These are phyloP conservation scores for Ceratobasidium sp. DNA, from an alignment of 1,284 basidiomycete genomes.

Conservation along the genomic window DNA sequence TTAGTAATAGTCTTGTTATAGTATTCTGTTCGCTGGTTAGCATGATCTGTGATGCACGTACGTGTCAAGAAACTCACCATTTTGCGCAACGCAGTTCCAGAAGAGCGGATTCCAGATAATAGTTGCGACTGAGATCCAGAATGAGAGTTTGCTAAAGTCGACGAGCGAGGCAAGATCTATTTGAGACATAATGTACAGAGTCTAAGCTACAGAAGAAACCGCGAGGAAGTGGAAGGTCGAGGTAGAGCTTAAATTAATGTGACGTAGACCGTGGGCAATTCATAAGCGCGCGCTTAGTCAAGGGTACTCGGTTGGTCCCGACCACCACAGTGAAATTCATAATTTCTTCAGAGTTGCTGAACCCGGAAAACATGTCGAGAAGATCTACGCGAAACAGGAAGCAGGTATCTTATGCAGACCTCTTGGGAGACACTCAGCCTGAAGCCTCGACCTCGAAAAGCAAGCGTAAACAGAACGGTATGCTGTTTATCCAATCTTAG, in stretches of 20 bases:
- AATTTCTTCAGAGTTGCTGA: background rate
- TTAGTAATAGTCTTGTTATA: slow-evolving; percentile 88
- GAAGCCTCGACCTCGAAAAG: slow-evolving; percentile 5
- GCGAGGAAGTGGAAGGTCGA: background rate
- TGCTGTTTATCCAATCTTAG: background rate
- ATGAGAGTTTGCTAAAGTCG: slow-evolving; percentile 73
- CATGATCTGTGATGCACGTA: slow-evolving; percentile 2
- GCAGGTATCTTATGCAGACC: slow-evolving; percentile 21
- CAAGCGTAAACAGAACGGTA: slow-evolving; percentile 35
- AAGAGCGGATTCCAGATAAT: slow-evolving; percentile 92
- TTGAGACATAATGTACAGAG: slow-evolving; percentile 33
- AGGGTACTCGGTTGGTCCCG: background rate
- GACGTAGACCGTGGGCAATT: slow-evolving; percentile 28
- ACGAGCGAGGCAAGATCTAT: slow-evolving; percentile 57
- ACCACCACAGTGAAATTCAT: background rate
- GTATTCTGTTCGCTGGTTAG: slow-evolving; percentile 71
- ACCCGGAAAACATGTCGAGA: slow-evolving; percentile 11
- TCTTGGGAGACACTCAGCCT: background rate
- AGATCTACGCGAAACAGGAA: slow-evolving; percentile 16
- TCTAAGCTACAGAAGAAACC: slow-evolving; percentile 33
- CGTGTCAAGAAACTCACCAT: slow-evolving; percentile 70
- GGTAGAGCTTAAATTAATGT: slow-evolving; percentile 18
- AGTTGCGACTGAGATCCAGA: slow-evolving; percentile 73
- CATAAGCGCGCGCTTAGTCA: slow-evolving; percentile 27
- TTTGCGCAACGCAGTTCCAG: slow-evolving; percentile 95